Evolutionary conservation across 345 rosid species (phyloP).

Genomic region (Populus pruinosa): DNA sequence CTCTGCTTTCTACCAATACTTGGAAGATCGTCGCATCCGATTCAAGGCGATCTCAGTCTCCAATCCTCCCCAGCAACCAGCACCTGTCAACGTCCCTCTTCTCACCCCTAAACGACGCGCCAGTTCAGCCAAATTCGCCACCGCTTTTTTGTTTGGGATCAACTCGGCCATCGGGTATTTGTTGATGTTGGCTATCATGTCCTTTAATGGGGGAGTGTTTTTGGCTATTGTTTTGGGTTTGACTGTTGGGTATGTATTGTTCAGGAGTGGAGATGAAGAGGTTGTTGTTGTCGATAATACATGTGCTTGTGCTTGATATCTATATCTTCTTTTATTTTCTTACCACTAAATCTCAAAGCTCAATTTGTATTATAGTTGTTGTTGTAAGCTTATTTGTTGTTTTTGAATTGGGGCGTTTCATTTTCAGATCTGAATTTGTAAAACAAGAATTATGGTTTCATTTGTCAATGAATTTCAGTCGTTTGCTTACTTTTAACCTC

Average conservation of each 20-base stretch:
- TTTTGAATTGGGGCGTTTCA: no score
- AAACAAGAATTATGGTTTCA: no score
- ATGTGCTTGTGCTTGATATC: slow-evolving; percentile 27
- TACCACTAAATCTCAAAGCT: neutral
- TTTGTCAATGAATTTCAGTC: no score
- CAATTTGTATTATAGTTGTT: neutral
- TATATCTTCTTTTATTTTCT: neutral
- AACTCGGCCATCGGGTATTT: slow-evolving; percentile 30
- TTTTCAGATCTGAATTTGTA: no score
- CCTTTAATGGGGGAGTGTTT: slow-evolving; percentile 31
- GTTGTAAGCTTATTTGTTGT: no score
- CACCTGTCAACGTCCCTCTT: slow-evolving; percentile 2
- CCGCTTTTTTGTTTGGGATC: slow-evolving; percentile 19
- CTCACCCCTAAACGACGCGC: neutral
- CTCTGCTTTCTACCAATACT: slow-evolving; percentile 30
- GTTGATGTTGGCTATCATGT: slow-evolving; percentile 33
- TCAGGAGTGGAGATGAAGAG: slow-evolving; percentile 19
- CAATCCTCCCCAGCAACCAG: neutral
- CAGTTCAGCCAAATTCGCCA: slow-evolving; percentile 4
- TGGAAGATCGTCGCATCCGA: slow-evolving; percentile 31
- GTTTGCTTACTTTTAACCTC: no score
- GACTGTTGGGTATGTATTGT: slow-evolving; percentile 20
- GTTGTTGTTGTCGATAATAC: slow-evolving; percentile 12
- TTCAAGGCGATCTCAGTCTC: slow-evolving; percentile 14
- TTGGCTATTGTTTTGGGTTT: slow-evolving; percentile 23